A percentile compares a stretch with the other conserved stretches of the same genome.
phyloP scores from a whole-genome alignment of 2,329 filamentous ascomycete genomes.

The Colletotrichum musae region DNA sequence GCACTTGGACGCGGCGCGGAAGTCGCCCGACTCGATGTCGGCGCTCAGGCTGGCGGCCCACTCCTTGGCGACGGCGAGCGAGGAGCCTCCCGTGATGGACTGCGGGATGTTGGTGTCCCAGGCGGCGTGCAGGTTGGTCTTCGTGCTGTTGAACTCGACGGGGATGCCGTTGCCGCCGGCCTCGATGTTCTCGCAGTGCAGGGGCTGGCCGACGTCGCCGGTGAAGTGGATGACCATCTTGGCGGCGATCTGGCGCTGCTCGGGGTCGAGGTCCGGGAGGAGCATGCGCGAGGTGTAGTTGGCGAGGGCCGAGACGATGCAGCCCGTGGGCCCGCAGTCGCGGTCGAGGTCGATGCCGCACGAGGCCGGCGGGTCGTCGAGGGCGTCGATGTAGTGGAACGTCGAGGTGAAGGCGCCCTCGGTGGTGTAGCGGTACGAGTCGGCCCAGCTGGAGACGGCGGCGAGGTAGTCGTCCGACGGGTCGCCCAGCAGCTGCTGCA shows the following conservation, averaged over 20 bases:
- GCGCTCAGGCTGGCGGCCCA: conserved; percentile 54
- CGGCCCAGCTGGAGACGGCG: conserved; percentile 55
- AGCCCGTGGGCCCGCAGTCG: conserved; percentile 41
- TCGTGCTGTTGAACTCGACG: conserved; percentile 65
- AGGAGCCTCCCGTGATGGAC: conserved; percentile 54
- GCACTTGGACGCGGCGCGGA: conserved; percentile 50
- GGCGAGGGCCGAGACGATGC: conserved; percentile 41
- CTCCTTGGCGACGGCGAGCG: conserved; percentile 52
- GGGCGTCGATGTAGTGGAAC: conserved; percentile 43
- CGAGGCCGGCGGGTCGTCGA: conserved; percentile 38
- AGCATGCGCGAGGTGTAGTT: conserved; percentile 47
- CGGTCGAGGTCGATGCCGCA: conserved; percentile 42
- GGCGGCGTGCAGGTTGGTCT: conserved; percentile 71
- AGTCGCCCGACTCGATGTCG: conserved; percentile 56
- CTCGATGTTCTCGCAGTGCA: conserved; percentile 42
- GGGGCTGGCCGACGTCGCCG: conserved; percentile 42
- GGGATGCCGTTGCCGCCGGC: conserved; percentile 53
- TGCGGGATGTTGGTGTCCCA: conserved; percentile 74
- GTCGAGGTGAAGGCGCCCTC: conserved; percentile 42
- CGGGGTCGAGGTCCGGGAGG: conserved; percentile 60
- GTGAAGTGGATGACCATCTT: conserved; percentile 43
- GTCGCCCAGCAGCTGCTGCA: conserved; percentile 54
- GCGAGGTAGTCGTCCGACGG: conserved; percentile 62
- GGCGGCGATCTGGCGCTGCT: conserved; percentile 41
- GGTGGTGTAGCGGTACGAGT: conserved; percentile 42